Evolutionary conservation across 495 filamentous ascomycete species (phyloP).

Genomic region (Apodospora peruviana): DNA sequence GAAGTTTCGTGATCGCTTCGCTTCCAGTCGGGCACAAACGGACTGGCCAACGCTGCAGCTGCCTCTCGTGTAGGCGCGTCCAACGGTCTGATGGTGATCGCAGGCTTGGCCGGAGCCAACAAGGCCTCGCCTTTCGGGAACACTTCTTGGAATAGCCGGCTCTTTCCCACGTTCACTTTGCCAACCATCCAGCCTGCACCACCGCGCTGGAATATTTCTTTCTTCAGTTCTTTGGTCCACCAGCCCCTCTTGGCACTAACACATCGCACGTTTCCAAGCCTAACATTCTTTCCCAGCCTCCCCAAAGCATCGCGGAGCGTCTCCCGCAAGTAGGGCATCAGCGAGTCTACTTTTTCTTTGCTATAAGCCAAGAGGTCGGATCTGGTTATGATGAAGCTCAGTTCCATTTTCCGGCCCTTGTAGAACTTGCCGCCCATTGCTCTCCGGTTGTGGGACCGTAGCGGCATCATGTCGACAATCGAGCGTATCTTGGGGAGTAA

Average conservation of each 20-base stretch:
- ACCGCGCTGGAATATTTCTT: slow-evolving; percentile 71
- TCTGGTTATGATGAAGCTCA: slow-evolving; percentile 86
- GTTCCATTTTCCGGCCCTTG: slow-evolving; percentile 55
- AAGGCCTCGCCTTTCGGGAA: slow-evolving; percentile 74
- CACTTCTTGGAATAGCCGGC: slow-evolving; percentile 75
- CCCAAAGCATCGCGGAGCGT: slow-evolving; percentile 70
- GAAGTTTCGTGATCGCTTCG: slow-evolving; percentile 25
- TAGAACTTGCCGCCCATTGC: slow-evolving; percentile 57
- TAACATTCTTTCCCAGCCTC: slow-evolving; percentile 50
- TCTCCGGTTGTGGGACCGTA: slow-evolving; percentile 72
- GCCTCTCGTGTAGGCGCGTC: too few species aligned
- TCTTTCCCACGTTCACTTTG: slow-evolving; percentile 97
- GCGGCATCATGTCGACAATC: slow-evolving; percentile 54
- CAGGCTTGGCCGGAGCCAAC: slow-evolving; percentile 24
- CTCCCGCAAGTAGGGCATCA: slow-evolving; percentile 76
- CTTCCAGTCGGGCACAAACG: slow-evolving; percentile 1
- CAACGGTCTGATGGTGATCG: slow-evolving; percentile 21
- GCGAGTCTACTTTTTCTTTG: slow-evolving; percentile 69
- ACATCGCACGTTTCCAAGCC: slow-evolving; percentile 77
- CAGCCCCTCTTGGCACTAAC: slow-evolving; percentile 77
- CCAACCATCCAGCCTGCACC: slow-evolving; percentile 96
- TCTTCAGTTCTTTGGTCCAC: slow-evolving; percentile 84
- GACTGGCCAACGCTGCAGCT: not conserved
- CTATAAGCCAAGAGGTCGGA: slow-evolving; percentile 77
- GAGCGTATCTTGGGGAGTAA: slow-evolving; percentile 57